Evolutionary conservation across 1,139 yeast genomes (phyloP), one percentile per base, ranked within the genome.

Genomic region (Blastobotrys proliferans): DNA sequence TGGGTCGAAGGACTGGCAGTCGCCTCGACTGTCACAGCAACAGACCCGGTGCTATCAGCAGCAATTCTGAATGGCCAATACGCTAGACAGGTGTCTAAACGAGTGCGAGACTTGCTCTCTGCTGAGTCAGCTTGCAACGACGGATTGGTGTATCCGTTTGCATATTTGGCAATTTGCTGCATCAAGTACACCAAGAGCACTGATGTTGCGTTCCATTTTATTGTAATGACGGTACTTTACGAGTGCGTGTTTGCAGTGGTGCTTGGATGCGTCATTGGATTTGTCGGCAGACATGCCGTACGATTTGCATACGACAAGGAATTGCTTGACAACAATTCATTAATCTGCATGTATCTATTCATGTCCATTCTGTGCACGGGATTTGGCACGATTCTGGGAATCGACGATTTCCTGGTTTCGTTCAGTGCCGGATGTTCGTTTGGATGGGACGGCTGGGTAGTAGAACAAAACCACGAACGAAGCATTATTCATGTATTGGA

Each of bases 291-390:
- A 42, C 55, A 55, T 30, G 43, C 56, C 3, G 51, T 66, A 24
- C 50, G 51, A 26, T 55, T 46, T 38, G 61, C 62, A 21, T 53
- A 54, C 27, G 46, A 46, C 10, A 48, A 47, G 38, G 44, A 46
- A 24, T 38, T 53, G 33, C 57, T 70, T 30, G 64, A 77, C 0
- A 79, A 87, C 29, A 61, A 79, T 4, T 85, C 95, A 86, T 60
- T 75, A 4, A 70, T 77, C 9, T 85, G 88, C 22, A 72, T 87
- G 1, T 77, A 76, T 30, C 72, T 90, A 57, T 88, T 90, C 57
- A 60, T 83, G 46, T 88, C 84, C 60, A 69, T 90, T 61, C 71
- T 90, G 13, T 71, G 71, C 2, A 52, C 68, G 3, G 70, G 66
- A 1, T n/a, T n/a, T 3, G 38, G 21, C 2, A 65, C 69, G 2